Evolutionary conservation across 768 basidiomycete species (phyloP).

Genomic region (Lactarius hengduanensis): DNA sequence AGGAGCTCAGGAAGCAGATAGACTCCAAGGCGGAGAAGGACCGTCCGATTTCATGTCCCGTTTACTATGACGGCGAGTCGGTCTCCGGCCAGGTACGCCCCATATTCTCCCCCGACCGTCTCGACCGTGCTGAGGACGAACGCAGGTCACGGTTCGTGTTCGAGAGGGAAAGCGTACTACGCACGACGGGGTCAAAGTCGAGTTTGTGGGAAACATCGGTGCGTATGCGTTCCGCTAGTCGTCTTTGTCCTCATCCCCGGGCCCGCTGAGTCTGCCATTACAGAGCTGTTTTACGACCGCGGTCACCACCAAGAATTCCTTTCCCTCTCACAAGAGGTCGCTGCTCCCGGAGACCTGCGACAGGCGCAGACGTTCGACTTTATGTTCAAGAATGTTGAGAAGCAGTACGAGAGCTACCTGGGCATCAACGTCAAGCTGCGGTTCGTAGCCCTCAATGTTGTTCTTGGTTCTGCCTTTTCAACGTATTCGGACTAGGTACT

Average conservation of each 20-base stretch:
- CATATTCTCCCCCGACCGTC: background rate
- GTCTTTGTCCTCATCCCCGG: no score
- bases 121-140: background rate
- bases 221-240: slow-evolving; percentile 32
- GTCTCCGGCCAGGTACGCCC: slow-evolving; percentile 74
- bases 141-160: slow-evolving; percentile 78
- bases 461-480: background rate
- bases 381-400: slow-evolving; percentile 98
- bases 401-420: slow-evolving; percentile 97
- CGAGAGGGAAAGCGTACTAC: slow-evolving; percentile 91
- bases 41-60: slow-evolving; percentile 77
- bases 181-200: slow-evolving; percentile 97
- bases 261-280: slow-evolving; percentile 42
- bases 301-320: slow-evolving; percentile 99
- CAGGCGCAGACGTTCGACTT: slow-evolving; percentile 97
- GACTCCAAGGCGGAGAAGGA: slow-evolving; percentile 92
- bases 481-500: slow-evolving; percentile 59
- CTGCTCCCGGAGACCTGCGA: slow-evolving; percentile 95
- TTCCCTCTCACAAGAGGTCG: slow-evolving; percentile 91
- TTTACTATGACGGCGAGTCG: slow-evolving; percentile 96
- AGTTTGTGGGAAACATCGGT: slow-evolving; percentile 97
- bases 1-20: slow-evolving; percentile 74
- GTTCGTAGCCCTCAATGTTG: slow-evolving; percentile 45
- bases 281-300: slow-evolving; percentile 86
- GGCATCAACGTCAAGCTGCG: slow-evolving; percentile 98